These are phyloP conservation scores for Toxicodendron radicans DNA, from an alignment of 345 rosid species.

Conservation along the genomic window DNA sequence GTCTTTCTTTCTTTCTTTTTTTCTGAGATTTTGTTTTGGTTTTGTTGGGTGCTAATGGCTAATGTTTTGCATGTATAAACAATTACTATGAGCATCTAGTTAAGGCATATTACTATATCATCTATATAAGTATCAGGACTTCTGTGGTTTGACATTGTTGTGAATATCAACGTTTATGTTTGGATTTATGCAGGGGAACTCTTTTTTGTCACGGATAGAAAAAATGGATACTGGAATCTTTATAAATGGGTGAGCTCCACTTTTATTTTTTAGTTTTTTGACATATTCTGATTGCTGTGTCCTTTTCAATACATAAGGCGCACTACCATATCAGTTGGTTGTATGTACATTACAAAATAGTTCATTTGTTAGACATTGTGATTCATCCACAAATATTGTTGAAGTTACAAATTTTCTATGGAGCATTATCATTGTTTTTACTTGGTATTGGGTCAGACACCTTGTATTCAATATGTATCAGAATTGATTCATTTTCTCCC, in stretches of 20 bases:
- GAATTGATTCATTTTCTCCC: not conserved
- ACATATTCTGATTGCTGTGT: not conserved
- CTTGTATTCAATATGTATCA: not conserved
- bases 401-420: not conserved
- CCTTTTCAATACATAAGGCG: not conserved
- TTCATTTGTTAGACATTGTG: not conserved
- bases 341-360: not conserved
- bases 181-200: slow-evolving; percentile 74
- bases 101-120: not conserved
- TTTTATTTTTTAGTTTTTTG: too few relatives aligned
- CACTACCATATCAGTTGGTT: not conserved
- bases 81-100: not conserved
- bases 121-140: not conserved
- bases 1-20: not conserved
- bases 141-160: slow-evolving; percentile 1
- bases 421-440: not conserved
- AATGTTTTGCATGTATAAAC: not conserved
- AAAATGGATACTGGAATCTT: slow-evolving; percentile 90
- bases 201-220: slow-evolving; percentile 73
- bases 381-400: not conserved
- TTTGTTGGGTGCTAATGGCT: not conserved
- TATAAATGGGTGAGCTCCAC: slow-evolving; percentile 76
- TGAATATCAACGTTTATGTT: slow-evolving; percentile 11
- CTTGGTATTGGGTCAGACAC: not conserved
- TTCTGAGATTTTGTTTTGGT: slow-evolving; percentile 1